phyloP scores from a whole-genome alignment of 2,329 filamentous ascomycete genomes.

The Phaeophleospora eucalypticola region DNA sequence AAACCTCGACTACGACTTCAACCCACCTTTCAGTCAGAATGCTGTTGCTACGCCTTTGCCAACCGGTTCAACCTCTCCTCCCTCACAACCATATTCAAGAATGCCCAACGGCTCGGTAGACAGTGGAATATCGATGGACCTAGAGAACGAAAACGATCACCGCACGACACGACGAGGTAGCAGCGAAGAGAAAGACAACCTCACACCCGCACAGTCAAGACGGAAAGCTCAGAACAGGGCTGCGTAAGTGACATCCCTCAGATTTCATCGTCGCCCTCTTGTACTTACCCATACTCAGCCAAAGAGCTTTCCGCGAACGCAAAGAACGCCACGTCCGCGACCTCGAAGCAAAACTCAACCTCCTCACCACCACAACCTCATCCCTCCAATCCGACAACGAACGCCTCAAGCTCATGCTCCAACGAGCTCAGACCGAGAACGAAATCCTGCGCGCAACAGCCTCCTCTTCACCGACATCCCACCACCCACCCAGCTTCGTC shows the following conservation, averaged over 20 bases:
- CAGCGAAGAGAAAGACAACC: slow-evolving; percentile 45
- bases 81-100: slow-evolving; percentile 21
- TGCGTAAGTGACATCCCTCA: slow-evolving; percentile 52
- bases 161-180: slow-evolving; percentile 36
- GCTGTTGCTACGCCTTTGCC: slow-evolving; percentile 18
- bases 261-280: not conserved
- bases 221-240: slow-evolving; percentile 69
- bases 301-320: slow-evolving; percentile 91
- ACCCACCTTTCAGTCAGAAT: slow-evolving; percentile 5
- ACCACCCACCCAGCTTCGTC: slow-evolving; percentile 39
- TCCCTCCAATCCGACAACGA: slow-evolving; percentile 78
- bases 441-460: slow-evolving; percentile 84
- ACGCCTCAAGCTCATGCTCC: slow-evolving; percentile 75
- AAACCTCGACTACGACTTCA: slow-evolving; percentile 15
- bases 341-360: slow-evolving; percentile 77
- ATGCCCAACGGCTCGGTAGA: slow-evolving; percentile 39
- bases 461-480: slow-evolving; percentile 42
- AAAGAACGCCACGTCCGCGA: slow-evolving; percentile 95
- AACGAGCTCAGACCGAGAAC: slow-evolving; percentile 83
- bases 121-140: slow-evolving; percentile 39
- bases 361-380: slow-evolving; percentile 69
- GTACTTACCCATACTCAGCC: slow-evolving; percentile 51
- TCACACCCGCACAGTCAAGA: slow-evolving; percentile 49
- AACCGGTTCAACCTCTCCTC: slow-evolving; percentile 26
- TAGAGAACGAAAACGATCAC: slow-evolving; percentile 31